Evolutionary conservation across 306 rosid genomes (phyloP).

Genomic region (Hippophae rhamnoides): DNA sequence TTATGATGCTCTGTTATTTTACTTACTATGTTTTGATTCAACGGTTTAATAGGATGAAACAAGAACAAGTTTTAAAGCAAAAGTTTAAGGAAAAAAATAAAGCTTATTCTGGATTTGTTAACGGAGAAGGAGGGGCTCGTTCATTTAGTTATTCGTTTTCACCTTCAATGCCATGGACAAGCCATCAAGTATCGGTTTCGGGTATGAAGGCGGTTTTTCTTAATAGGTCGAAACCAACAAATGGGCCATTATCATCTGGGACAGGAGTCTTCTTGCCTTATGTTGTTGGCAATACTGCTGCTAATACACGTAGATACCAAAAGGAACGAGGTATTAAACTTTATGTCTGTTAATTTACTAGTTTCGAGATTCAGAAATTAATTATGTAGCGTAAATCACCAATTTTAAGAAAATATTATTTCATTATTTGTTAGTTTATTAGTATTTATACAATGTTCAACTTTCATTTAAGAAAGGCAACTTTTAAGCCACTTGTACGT

Average conservation of each 20-base stretch:
- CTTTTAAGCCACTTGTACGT: no score
- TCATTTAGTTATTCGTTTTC: not conserved
- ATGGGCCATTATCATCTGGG: slow-evolving; percentile 30
- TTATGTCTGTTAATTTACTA: no score
- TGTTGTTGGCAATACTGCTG: slow-evolving; percentile 6
- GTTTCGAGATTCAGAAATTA: no score
- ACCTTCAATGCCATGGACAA: not conserved
- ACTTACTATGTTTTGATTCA: not conserved
- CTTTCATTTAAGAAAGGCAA: not conserved
- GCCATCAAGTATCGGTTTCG: slow-evolving; percentile 17
- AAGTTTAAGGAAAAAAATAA: not conserved
- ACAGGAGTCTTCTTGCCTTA: slow-evolving; percentile 80
- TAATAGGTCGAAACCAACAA: slow-evolving; percentile 27
- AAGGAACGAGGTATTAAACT: slow-evolving; percentile 30
- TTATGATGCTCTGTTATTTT: not conserved
- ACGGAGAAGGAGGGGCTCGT: slow-evolving; percentile 8
- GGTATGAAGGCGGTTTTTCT: slow-evolving; percentile 34
- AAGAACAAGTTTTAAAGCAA: slow-evolving; percentile 25
- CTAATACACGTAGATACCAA: slow-evolving; percentile 19
- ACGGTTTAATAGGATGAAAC: slow-evolving; percentile 18
- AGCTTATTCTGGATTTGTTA: not conserved
- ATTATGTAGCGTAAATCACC: no score
- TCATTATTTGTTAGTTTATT: not conserved
- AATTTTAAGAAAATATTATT: no score
- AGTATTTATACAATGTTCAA: not conserved